Evolutionary conservation across 2,329 filamentous ascomycete species (phyloP).

Genomic region (Colletotrichum theobromicola): DNA sequence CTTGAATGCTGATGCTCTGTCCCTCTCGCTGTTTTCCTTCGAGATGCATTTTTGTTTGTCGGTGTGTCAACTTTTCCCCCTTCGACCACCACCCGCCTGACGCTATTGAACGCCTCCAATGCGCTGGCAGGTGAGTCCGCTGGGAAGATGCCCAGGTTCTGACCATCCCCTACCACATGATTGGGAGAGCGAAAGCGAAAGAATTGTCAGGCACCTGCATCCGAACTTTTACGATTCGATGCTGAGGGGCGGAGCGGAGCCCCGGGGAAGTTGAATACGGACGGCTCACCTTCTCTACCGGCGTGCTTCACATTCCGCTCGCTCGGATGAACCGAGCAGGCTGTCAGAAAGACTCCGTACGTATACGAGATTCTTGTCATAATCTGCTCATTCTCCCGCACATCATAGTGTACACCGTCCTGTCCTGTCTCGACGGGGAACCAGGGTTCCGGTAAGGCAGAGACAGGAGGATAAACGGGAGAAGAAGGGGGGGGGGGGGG

Average conservation of each 20-base stretch:
- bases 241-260: background rate
- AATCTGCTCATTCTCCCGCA: background rate
- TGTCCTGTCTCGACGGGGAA: background rate
- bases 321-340: slow-evolving; percentile 11
- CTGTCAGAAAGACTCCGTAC: background rate
- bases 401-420: background rate
- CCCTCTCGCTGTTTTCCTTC: background rate
- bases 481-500: background rate
- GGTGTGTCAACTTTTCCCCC: background rate
- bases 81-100: background rate
- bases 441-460: background rate
- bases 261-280: background rate
- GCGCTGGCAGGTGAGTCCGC: background rate
- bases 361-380: slow-evolving; percentile 2
- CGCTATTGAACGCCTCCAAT: slow-evolving; percentile 13
- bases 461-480: background rate
- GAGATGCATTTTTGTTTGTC: background rate
- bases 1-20: background rate
- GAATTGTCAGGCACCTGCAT: background rate
- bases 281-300: background rate
- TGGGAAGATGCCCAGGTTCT: background rate
- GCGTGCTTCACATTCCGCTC: background rate
- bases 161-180: background rate
- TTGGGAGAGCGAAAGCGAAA: background rate
- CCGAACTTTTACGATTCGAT: background rate